phyloP scores from a whole-genome alignment of 768 basidiomycete genomes.

The Hygrophoropsis aurantiaca region DNA sequence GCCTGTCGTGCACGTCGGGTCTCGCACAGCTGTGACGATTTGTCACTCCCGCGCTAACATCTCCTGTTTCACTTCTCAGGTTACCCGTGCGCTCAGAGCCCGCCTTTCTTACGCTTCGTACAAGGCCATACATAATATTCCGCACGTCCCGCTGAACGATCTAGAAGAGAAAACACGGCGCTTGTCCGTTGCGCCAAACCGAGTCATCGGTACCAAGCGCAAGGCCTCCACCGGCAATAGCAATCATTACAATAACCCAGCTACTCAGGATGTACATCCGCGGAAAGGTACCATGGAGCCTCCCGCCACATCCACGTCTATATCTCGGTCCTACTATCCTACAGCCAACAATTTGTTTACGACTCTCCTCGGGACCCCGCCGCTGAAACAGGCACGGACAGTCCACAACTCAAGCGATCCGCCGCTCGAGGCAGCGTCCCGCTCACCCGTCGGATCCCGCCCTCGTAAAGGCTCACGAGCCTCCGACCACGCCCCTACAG shows the following conservation, averaged over 20 bases:
- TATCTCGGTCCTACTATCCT: constrained; percentile 45
- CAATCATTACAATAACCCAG: constrained; percentile 52
- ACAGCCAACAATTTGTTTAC: constrained; percentile 66
- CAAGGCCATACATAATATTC: constrained; percentile 76
- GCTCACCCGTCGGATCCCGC: constrained; percentile 33
- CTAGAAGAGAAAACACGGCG: constrained; percentile 60
- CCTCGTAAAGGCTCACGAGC: constrained; percentile 18
- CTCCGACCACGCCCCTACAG: constrained; percentile 9
- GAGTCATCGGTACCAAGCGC: constrained; percentile 60
- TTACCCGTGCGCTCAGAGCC: constrained; percentile 77
- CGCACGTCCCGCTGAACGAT: constrained; percentile 64
- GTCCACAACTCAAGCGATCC: constrained; percentile 74
- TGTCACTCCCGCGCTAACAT: constrained; percentile 18
- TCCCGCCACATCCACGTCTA: constrained; percentile 30
- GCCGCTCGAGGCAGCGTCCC: constrained; percentile 52
- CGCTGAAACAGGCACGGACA: constrained; percentile 74
- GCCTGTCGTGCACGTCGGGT: constrained; percentile 6
- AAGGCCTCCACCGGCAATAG: constrained; percentile 40
- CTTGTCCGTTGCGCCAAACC: constrained; percentile 46
- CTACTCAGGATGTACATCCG: constrained; percentile 42
- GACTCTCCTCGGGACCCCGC: constrained; percentile 76
- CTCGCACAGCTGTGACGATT: constrained; percentile 8
- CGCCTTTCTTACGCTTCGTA: constrained; percentile 82
- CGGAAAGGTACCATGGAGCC: constrained; percentile 48
- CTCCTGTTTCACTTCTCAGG: constrained; percentile 46